Conservation (phyloP, 2,329 filamentous ascomycete species). For the Claviceps pusilla region DNA sequence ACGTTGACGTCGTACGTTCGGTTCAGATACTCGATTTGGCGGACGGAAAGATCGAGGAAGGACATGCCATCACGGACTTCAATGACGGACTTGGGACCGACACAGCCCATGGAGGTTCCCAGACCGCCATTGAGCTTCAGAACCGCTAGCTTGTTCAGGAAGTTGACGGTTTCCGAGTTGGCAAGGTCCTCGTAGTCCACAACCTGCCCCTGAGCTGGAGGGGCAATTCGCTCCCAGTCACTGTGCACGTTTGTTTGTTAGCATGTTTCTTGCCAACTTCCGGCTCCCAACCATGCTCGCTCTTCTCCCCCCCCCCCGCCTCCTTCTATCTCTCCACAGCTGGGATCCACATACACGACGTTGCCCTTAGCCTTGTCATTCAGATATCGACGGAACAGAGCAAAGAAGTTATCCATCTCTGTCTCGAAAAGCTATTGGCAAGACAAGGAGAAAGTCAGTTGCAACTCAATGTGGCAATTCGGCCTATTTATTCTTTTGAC, state of each 20-base stretch:
- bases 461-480: not conserved
- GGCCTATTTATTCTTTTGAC: not conserved
- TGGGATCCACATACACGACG: conserved; percentile 44
- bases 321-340: not conserved
- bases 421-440: conserved; percentile 70
- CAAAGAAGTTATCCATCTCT: conserved; percentile 99
- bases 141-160: conserved; percentile 93
- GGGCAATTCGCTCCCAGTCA: conserved; percentile 93
- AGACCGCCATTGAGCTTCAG: conserved; percentile 99
- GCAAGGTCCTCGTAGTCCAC: conserved; percentile 85
- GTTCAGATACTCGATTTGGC: conserved; percentile 98
- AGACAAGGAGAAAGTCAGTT: conserved; percentile 2
- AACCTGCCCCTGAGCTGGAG: conserved; percentile 84
- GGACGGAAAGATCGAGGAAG: conserved; percentile 94
- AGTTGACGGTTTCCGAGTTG: conserved; percentile 80
- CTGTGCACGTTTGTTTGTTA: conserved; percentile 28
- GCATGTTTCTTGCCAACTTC: not conserved
- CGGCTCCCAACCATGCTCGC: no score
- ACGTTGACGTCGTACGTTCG: conserved; percentile 95
- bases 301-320: not conserved
- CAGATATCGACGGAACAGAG: conserved; percentile 92
- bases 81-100: conserved; percentile 98
- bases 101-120: conserved; percentile 98
- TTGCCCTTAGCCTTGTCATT: conserved; percentile 99
- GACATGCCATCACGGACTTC: conserved; percentile 99